Conservation (phyloP, 2,329 filamentous ascomycete species). For the Exophiala mesophila region DNA sequence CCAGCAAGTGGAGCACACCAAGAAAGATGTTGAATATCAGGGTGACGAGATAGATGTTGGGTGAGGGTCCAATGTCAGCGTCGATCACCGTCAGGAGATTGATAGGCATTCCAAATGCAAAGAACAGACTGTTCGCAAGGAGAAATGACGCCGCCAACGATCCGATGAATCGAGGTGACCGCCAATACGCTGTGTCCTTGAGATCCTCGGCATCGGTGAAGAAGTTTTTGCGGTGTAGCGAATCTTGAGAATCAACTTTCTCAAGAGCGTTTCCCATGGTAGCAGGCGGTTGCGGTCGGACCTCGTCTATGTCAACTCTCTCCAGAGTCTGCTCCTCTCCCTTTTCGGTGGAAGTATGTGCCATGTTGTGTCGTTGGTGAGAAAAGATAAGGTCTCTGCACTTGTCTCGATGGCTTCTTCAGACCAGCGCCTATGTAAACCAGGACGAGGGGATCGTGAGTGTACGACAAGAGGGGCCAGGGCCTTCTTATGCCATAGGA, state of each 20-base stretch:
- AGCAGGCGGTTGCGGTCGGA: too few relatives aligned
- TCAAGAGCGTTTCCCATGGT: too few relatives aligned
- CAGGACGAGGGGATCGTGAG: too few relatives aligned
- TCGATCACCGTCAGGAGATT: conserved; percentile 27
- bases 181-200: conserved; percentile 10
- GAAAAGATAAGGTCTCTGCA: too few relatives aligned
- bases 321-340: too few relatives aligned
- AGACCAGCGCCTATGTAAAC: too few relatives aligned
- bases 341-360: too few relatives aligned
- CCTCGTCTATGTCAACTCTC: too few relatives aligned
- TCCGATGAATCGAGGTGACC: conserved; percentile 8
- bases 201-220: conserved; percentile 8
- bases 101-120: conserved; percentile 12
- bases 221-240: conserved; percentile 11
- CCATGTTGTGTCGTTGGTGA: too few relatives aligned
- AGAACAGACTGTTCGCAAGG: conserved; percentile 15
- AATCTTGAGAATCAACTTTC: conserved; percentile 11
- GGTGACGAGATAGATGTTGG: conserved; percentile 30
- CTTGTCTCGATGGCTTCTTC: too few relatives aligned
- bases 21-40: conserved; percentile 29
- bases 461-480: too few relatives aligned
- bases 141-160: conserved; percentile 12
- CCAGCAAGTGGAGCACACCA: conserved; percentile 30
- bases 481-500: too few relatives aligned
- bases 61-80: conserved; percentile 30